These are phyloP conservation scores for Colletotrichum agaves DNA, from an alignment of 2,329 filamentous ascomycete genomes.

Conservation along the genomic window DNA sequence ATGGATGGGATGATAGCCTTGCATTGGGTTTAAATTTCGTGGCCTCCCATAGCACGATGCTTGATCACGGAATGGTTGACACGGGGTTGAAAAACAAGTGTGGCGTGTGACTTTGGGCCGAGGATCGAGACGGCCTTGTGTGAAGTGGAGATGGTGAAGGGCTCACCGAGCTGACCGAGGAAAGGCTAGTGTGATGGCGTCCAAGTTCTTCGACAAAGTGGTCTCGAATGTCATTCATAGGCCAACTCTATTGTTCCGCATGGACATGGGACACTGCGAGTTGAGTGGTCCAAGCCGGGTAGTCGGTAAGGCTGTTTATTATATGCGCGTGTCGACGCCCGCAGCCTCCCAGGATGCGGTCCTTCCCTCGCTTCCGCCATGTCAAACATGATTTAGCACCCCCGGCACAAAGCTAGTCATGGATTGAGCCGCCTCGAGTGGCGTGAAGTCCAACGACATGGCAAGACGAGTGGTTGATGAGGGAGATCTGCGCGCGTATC, in stretches of 20 bases:
- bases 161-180: constrained; percentile 30
- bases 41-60: not conserved
- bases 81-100: not conserved
- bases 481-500: constrained; percentile 12
- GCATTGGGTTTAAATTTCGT: constrained; percentile 9
- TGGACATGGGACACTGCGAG: not conserved
- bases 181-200: not conserved
- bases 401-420: constrained; percentile 1
- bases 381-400: constrained; percentile 15
- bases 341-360: constrained; percentile 16
- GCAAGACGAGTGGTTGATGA: not conserved
- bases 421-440: not conserved
- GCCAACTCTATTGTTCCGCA: not conserved
- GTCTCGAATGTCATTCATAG: not conserved
- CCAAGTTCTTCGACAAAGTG: not conserved
- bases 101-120: not conserved
- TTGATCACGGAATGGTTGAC: not conserved
- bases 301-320: constrained; percentile 11
- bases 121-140: not conserved
- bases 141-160: constrained; percentile 10
- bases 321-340: constrained; percentile 20
- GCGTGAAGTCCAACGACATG: not conserved
- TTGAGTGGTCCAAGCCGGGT: constrained; percentile 1
- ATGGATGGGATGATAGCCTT: constrained; percentile 21
- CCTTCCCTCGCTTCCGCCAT: constrained; percentile 12